Conservation (phyloP, 345 rosid genomes). For the Camelina laxa region DNA sequence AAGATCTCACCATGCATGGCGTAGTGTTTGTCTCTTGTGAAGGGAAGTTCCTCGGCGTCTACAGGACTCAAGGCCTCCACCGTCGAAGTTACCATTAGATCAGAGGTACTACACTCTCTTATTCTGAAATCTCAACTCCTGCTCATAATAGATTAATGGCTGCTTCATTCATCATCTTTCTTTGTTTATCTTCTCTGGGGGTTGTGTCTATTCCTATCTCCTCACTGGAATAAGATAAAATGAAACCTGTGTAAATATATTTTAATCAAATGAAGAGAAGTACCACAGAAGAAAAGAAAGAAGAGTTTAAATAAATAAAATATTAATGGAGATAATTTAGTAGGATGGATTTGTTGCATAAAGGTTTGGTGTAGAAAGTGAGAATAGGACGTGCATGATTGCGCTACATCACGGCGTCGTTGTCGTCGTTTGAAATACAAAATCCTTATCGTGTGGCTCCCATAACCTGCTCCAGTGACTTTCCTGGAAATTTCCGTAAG, state of each 20-base stretch:
- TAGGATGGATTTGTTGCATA: conserved; percentile 6
- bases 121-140: not conserved
- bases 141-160: not conserved
- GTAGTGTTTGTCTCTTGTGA: conserved; percentile 48
- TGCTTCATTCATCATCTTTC: not conserved
- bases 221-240: not conserved
- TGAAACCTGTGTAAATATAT: not conserved
- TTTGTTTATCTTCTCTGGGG: not conserved
- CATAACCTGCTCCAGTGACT: conserved; percentile 21
- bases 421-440: not conserved
- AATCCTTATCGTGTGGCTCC: conserved; percentile 29
- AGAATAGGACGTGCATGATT: conserved; percentile 29
- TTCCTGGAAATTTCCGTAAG: conserved; percentile 40
- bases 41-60: conserved; percentile 28
- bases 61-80: conserved; percentile 44
- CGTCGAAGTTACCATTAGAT: conserved; percentile 24
- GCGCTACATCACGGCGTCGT: conserved; percentile 24
- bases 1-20: conserved; percentile 57
- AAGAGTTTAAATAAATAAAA: not conserved
- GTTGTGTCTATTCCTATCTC: not conserved
- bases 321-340: not conserved
- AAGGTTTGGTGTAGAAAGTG: conserved; percentile 23
- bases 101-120: conserved; percentile 26
- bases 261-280: not conserved
- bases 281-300: conserved; percentile 13